phyloP scores from a whole-genome alignment of 495 filamentous ascomycete genomes.

The Amniculicola lignicola region DNA sequence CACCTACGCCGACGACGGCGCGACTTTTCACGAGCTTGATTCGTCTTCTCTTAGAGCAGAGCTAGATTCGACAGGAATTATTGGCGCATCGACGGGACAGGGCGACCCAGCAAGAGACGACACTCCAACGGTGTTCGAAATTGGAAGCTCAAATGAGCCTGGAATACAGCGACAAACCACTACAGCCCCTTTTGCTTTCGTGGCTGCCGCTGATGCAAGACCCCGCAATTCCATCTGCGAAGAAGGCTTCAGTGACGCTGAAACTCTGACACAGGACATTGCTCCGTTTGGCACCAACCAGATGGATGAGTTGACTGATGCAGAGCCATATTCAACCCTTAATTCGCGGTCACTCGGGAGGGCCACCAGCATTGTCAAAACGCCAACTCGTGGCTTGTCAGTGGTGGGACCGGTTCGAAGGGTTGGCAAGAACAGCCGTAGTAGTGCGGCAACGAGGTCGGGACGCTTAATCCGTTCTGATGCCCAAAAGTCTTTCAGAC shows the following conservation, averaged over 20 bases:
- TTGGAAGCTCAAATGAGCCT: constrained; percentile 19
- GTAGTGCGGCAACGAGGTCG: neutral
- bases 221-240: constrained; percentile 10
- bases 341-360: constrained; percentile 16
- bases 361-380: constrained; percentile 30
- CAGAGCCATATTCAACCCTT: constrained; percentile 18
- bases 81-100: neutral
- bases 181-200: neutral
- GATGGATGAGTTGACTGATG: constrained; percentile 27
- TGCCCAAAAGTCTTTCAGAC: constrained; percentile 29
- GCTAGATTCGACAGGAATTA: neutral
- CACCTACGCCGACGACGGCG: neutral
- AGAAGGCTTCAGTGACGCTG: constrained; percentile 30
- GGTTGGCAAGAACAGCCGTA: constrained; percentile 10
- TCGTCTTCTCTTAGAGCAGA: neutral
- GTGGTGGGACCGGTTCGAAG: constrained; percentile 27
- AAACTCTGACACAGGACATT: constrained; percentile 22
- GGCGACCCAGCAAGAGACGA: neutral
- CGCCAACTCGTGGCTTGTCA: constrained; percentile 30
- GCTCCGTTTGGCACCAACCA: constrained; percentile 3
- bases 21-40: constrained; percentile 23
- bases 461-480: constrained; percentile 22
- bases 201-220: neutral
- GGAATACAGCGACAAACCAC: constrained; percentile 5
- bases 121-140: constrained; percentile 16